A percentile compares a stretch with the other conserved stretches of the same genome.
Evolutionary conservation across 108 stramenopile genomes (phyloP).

Genomic region (Cyclotella baltica): DNA sequence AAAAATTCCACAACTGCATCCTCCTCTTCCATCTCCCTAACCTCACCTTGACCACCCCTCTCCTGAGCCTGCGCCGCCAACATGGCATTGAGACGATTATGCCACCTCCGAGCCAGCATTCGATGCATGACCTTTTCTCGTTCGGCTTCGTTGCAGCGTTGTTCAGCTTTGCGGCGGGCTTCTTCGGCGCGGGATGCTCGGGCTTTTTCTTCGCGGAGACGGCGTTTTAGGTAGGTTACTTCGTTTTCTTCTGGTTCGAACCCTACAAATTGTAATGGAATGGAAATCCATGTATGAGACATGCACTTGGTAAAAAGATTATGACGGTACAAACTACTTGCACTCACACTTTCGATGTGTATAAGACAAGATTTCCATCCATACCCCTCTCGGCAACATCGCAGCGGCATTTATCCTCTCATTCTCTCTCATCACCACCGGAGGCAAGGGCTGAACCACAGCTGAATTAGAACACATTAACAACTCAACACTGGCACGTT

Average conservation of each 20-base stretch:
- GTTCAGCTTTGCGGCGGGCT: conserved; percentile 67
- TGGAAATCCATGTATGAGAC: neutral
- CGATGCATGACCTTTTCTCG: conserved; percentile 71
- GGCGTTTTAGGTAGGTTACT: conserved; percentile 63
- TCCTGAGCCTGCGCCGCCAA: conserved; percentile 33
- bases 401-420: conserved; percentile 68
- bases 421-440: conserved; percentile 30
- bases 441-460: conserved; percentile 55
- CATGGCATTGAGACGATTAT: conserved; percentile 63
- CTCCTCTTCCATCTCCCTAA: conserved; percentile 20
- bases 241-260: conserved; percentile 74
- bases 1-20: conserved; percentile 28
- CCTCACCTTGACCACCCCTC: conserved; percentile 11
- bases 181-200: conserved; percentile 58
- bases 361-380: conserved; percentile 85
- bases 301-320: neutral
- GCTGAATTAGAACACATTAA: conserved; percentile 77
- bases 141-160: conserved; percentile 57
- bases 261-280: conserved; percentile 51
- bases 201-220: conserved; percentile 74
- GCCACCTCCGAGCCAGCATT: conserved; percentile 70
- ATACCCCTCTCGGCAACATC: conserved; percentile 72
- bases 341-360: conserved; percentile 82
- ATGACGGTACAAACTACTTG: neutral
- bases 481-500: conserved; percentile 60